Evolutionary conservation across 2,329 filamentous ascomycete species (phyloP), one percentile per base, ranked within the genome.

Genomic region (Zymoseptoria pseudotritici): DNA sequence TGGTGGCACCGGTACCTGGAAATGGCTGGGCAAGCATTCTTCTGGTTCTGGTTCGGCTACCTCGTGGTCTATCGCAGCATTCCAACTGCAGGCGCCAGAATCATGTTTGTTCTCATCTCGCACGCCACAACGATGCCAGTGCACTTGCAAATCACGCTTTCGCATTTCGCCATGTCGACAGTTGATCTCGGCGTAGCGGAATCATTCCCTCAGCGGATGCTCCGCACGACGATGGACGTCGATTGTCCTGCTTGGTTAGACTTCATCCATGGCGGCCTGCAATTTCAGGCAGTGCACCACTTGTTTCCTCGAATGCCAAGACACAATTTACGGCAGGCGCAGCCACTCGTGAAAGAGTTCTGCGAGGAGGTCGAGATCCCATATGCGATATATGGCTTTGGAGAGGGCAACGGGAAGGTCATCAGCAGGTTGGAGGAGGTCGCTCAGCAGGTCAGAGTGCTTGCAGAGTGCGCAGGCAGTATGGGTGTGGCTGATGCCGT

Each of bases 191-290:
- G 85, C 61, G 80, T 83, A 53, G 76, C 78, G 58, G 86, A 89
- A 70, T 86, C 84, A 0, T 89, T 89, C 69, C 78, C 86, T 0
- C 85, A 88, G 75, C 84, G 84, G 67, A 86, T 87, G 79, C 76
- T 89, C 46, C 80, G 86, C 52, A 89, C 86, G 2, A 89, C 86
- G 24, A 88, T 89, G 86, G 87, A 90, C 67, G 83, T 90, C 54
- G 85, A 88, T 67, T 89, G 86, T 72, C 87, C 87, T 0, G 76
- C 79, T 22, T 90, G 86, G 87, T 75, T 90, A 24, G 87, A 90
- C 71, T 89, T 85, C 66, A 79, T 88, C 69, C 86, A 90, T 71
- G 87, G 87, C 54, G 87, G 87, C 1, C 77, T 90, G 26, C 87
- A 89, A 73, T 90, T 89, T 74, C 87, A 89, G 73, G 86, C 83